phyloP scores from a whole-genome alignment of 352 stramenopile species.

The Peronosclerospora sorghi region DNA sequence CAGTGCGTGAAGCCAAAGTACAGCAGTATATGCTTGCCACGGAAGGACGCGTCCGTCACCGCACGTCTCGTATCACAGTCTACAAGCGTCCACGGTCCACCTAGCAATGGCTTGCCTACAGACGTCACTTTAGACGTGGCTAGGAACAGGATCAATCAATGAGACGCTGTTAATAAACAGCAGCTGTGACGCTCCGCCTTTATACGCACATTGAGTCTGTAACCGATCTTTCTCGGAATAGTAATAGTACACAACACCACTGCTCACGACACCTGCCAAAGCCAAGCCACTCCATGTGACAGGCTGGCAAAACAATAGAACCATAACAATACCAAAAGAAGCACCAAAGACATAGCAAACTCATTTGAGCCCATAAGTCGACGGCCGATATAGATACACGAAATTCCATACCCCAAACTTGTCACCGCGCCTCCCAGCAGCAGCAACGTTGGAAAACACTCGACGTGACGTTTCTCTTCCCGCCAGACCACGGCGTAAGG shows the following conservation, averaged over 20 bases:
- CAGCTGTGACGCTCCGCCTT: neutral
- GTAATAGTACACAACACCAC: slow-evolving; percentile 81
- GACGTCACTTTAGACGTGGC: slow-evolving; percentile 81
- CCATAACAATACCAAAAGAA: neutral
- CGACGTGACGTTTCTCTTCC: slow-evolving; percentile 8
- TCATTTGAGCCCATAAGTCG: neutral
- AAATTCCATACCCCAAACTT: slow-evolving; percentile 50
- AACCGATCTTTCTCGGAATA: slow-evolving; percentile 82
- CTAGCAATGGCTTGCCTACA: slow-evolving; percentile 86
- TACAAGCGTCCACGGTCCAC: slow-evolving; percentile 89
- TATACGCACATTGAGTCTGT: slow-evolving; percentile 62
- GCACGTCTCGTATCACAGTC: slow-evolving; percentile 77
- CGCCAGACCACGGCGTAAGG: slow-evolving; percentile 8
- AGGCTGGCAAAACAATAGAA: slow-evolving; percentile 26
- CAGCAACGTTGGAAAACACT: slow-evolving; percentile 25
- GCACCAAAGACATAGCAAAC: neutral
- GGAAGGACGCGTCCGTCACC: slow-evolving; percentile 87
- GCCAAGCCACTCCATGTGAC: slow-evolving; percentile 81
- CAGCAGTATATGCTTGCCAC: slow-evolving; percentile 92
- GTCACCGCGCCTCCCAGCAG: slow-evolving; percentile 23
- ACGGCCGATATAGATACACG: neutral
- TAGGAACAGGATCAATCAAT: slow-evolving; percentile 12
- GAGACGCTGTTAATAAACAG: neutral
- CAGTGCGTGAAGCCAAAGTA: slow-evolving; percentile 99
- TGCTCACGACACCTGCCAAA: slow-evolving; percentile 54